Conservation (phyloP, 2,329 filamentous ascomycete species). For the Fusarium acutatum region DNA sequence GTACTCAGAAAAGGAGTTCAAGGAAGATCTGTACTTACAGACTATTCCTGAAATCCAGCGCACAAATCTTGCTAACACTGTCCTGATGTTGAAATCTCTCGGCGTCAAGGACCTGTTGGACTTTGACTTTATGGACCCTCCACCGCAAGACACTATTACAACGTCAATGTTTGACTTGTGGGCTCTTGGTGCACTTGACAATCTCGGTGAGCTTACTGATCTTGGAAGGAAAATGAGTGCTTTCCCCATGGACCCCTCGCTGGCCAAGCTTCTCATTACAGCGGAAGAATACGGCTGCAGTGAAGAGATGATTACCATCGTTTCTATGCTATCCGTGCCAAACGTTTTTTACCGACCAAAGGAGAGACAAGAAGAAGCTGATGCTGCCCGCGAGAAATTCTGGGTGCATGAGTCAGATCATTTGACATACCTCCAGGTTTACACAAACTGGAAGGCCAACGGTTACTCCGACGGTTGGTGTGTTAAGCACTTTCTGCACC, state of each 20-base stretch:
- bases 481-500: constrained; percentile 89
- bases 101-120: constrained; percentile 94
- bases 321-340: constrained; percentile 96
- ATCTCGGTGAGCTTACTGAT: constrained; percentile 88
- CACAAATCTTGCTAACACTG: constrained; percentile 94
- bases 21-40: constrained; percentile 95
- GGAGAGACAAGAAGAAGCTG: constrained; percentile 95
- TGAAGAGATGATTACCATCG: constrained; percentile 98
- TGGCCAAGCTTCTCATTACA: constrained; percentile 94
- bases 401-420: constrained; percentile 98
- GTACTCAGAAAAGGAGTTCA: constrained; percentile 93
- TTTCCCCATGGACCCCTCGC: constrained; percentile 96
- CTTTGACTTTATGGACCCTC: constrained; percentile 99
- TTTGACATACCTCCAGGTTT: constrained; percentile 93
- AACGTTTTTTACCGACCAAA: constrained; percentile 97
- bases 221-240: constrained; percentile 94
- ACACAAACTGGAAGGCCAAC: constrained; percentile 93
- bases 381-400: constrained; percentile 95
- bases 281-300: constrained; percentile 90
- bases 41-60: constrained; percentile 98
- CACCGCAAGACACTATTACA: constrained; percentile 96
- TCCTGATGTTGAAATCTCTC: constrained; percentile 91
- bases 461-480: constrained; percentile 93
- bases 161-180: constrained; percentile 98
- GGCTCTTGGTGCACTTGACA: constrained; percentile 93